phyloP scores from a whole-genome alignment of 2,329 filamentous ascomycete genomes.

The Cadophora gregata region DNA sequence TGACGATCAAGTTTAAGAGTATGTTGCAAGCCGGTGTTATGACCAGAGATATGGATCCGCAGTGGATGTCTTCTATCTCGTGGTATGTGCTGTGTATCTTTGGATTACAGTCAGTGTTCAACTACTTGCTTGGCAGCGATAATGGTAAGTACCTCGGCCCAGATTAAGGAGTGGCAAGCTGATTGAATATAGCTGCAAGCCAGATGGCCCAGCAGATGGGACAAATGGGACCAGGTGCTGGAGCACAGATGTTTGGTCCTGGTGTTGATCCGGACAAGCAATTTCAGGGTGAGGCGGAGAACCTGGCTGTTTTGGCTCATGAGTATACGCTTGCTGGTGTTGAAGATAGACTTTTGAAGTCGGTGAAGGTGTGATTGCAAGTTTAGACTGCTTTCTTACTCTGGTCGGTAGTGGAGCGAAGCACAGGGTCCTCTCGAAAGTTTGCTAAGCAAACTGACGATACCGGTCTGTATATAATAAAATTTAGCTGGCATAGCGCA shows the following conservation, averaged over 20 bases:
- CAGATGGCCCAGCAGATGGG: slow-evolving; percentile 88
- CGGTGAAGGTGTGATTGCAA: slow-evolving; percentile 37
- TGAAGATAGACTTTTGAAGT: slow-evolving; percentile 78
- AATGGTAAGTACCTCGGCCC: slow-evolving; percentile 70
- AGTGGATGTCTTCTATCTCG: slow-evolving; percentile 98
- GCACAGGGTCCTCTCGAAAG: neutral
- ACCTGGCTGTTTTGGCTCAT: slow-evolving; percentile 92
- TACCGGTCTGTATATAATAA: slow-evolving; percentile 8
- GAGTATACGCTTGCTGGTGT: slow-evolving; percentile 89
- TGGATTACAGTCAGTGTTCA: slow-evolving; percentile 94
- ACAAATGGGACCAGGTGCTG: slow-evolving; percentile 70
- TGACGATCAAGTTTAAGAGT: slow-evolving; percentile 99
- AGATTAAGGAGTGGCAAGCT: neutral
- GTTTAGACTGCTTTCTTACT: neutral
- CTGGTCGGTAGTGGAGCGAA: neutral
- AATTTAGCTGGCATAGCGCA: neutral
- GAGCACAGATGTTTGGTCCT: slow-evolving; percentile 79
- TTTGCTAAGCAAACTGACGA: neutral
- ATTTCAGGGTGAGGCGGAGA: slow-evolving; percentile 91
- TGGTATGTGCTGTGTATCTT: slow-evolving; percentile 99
- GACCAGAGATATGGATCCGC: slow-evolving; percentile 92
- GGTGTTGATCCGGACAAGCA: slow-evolving; percentile 96
- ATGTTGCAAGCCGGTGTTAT: slow-evolving; percentile 98
- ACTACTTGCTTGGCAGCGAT: slow-evolving; percentile 93
- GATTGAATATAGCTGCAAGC: slow-evolving; percentile 71